A percentile compares a stretch with the other conserved stretches of the same genome.
These are phyloP conservation scores for Aphanomyces euteiches DNA, from an alignment of 352 stramenopile species.

Conservation along the genomic window DNA sequence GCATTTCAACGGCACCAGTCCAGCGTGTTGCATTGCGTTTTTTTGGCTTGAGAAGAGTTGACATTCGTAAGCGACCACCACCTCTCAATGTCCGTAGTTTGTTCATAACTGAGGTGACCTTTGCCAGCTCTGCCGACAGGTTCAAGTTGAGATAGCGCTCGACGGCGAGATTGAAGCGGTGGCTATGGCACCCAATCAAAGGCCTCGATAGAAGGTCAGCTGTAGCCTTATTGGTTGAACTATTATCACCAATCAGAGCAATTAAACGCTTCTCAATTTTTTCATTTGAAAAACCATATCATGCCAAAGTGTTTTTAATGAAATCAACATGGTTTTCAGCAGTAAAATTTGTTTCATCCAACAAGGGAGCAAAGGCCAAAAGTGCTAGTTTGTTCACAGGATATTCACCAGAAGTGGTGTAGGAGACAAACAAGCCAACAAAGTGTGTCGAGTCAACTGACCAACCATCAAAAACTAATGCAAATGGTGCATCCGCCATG, in stretches of 20 bases:
- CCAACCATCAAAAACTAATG: neutral
- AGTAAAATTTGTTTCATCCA: neutral
- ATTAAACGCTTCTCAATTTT: neutral
- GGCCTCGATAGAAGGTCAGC: neutral
- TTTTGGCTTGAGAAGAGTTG: neutral
- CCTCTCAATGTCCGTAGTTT: neutral
- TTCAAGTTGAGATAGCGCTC: neutral
- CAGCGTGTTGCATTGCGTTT: neutral
- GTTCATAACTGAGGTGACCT: neutral
- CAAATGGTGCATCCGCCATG: neutral
- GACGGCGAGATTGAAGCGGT: neutral
- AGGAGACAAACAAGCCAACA: neutral
- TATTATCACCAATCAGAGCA: neutral
- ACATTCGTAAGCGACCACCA: neutral
- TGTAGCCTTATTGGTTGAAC: conserved; percentile 4
- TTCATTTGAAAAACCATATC: neutral
- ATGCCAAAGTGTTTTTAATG: neutral
- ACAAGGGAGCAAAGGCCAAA: neutral
- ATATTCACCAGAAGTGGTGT: neutral
- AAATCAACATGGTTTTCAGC: neutral
- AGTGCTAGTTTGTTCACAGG: neutral
- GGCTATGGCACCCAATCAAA: neutral
- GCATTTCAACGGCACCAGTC: neutral
- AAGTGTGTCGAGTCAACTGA: neutral
- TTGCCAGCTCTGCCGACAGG: neutral